Evolutionary conservation across 441 rosid genomes (phyloP), one percentile per base, ranked within the genome.

Genomic region (Gossypium aridum): DNA sequence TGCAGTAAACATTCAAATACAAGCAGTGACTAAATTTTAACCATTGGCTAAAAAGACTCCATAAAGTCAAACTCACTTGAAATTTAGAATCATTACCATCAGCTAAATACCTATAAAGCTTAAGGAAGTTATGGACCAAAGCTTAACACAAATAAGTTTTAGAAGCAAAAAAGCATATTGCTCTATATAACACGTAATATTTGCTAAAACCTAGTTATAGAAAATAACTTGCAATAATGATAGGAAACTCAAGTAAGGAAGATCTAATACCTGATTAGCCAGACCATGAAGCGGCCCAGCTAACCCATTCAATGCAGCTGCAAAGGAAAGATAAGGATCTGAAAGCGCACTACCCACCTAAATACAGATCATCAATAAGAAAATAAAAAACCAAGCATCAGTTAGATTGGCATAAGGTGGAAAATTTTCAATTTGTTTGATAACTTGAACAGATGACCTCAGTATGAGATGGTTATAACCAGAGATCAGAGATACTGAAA

Each of bases 281-380:
- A 96, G 83, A 77, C 99, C 99, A 83, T 96, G 99, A 62, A 96
- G 99, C 71, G 99, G 99, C 34, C 99, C 99, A 82, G 98, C 94
- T 85, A 96, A 90, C 77, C 99, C 99, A 85, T 93, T 93, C 85
- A 93, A 81, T 2, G 97, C 99, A 75, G 98, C 98, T 5, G 97
- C 93, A 89, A 92, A 96, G 62, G 97, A 83, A 82, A 96, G 98
- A 83, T 92, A 93, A 49, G 99, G 98, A 85, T 93, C 99, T 68
- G 98, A 87, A 78, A 96, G 96, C 71, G 98, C 99, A 83, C 99
- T 96, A 28, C 88, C 97, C 76, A 96, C 99, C 98, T 93, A 82
- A 71, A 80, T 23, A 54, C 28, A 70, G 20, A 54, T 64, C 31
- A 67, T 8, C 22, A 74, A 75, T 54, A 26, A n/a, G 39, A 71